A percentile compares a stretch with the other conserved stretches of the same genome.
Evolutionary conservation across 495 filamentous ascomycete genomes (phyloP).

Genomic region (Cercophora sp.): DNA sequence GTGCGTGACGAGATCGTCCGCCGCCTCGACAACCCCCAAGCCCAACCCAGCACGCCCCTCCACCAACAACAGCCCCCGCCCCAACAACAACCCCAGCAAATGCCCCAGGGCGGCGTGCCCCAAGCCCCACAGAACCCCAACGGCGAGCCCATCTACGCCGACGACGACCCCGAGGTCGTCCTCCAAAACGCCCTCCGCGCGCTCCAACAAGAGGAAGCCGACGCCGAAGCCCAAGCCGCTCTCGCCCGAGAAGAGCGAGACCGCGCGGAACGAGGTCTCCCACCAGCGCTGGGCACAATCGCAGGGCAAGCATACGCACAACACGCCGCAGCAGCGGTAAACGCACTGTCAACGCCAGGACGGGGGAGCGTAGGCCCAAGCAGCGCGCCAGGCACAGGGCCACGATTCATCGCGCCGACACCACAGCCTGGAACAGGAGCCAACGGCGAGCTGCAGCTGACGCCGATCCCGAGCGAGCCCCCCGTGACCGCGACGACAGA

Average conservation of each 20-base stretch:
- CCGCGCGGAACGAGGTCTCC: slow-evolving; percentile 39
- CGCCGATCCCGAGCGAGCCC: slow-evolving; percentile 44
- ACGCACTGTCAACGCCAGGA: slow-evolving; percentile 25
- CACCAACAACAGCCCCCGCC: slow-evolving; percentile 18
- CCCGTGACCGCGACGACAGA: slow-evolving; percentile 42
- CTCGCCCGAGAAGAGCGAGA: slow-evolving; percentile 42
- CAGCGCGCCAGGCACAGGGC: neutral
- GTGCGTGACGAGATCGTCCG: slow-evolving; percentile 48
- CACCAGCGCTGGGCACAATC: slow-evolving; percentile 29
- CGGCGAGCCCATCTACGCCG: slow-evolving; percentile 25
- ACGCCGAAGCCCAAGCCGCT: slow-evolving; percentile 45
- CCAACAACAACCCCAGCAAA: slow-evolving; percentile 1
- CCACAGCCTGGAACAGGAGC: slow-evolving; percentile 1
- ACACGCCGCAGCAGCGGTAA: slow-evolving; percentile 27
- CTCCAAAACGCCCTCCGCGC: slow-evolving; percentile 46
- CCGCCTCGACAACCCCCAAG: slow-evolving; percentile 35
- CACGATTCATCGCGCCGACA: slow-evolving; percentile 21
- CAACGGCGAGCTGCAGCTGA: slow-evolving; percentile 42
- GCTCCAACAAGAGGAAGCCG: slow-evolving; percentile 47
- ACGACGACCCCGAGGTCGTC: slow-evolving; percentile 48
- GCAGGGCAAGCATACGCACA: slow-evolving; percentile 31
- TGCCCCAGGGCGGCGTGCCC: neutral
- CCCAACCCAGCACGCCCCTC: slow-evolving; percentile 19
- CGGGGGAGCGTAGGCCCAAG: slow-evolving; percentile 14
- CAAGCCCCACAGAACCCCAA: neutral